phyloP scores from a whole-genome alignment of 331 rosid species.

The Phaseolus coccineus region DNA sequence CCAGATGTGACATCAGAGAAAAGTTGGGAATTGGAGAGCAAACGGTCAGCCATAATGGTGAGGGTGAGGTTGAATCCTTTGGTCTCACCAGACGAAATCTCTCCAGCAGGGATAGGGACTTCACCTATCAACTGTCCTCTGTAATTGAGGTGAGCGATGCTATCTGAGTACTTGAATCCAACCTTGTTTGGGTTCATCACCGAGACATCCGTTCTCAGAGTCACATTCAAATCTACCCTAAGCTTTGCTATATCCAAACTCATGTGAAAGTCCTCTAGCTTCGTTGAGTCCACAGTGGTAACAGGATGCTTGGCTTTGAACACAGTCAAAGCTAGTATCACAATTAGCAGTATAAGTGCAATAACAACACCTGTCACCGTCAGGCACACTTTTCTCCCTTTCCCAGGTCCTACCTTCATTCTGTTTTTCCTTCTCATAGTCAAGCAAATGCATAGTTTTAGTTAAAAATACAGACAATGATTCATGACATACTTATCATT shows the following conservation, averaged over 20 bases:
- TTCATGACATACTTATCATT: not conserved
- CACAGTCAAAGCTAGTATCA: conserved; percentile 71
- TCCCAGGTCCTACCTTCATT: conserved; percentile 46
- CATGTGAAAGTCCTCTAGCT: conserved; percentile 53
- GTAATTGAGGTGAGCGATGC: conserved; percentile 71
- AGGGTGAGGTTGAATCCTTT: conserved; percentile 61
- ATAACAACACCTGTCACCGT: conserved; percentile 39
- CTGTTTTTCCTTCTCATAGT: conserved; percentile 26
- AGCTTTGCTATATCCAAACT: conserved; percentile 47
- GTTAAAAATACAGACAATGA: conserved; percentile 26
- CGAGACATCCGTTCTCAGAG: conserved; percentile 55
- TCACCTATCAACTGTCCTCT: conserved; percentile 75
- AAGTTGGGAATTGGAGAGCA: conserved; percentile 59
- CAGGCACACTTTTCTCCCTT: conserved; percentile 45
- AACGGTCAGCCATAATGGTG: conserved; percentile 73
- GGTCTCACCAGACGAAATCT: conserved; percentile 59
- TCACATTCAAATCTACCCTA: conserved; percentile 59
- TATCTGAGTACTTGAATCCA: conserved; percentile 63
- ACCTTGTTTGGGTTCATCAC: conserved; percentile 73
- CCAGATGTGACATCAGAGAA: conserved; percentile 57
- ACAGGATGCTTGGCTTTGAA: conserved; percentile 76
- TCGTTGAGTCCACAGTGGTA: conserved; percentile 52
- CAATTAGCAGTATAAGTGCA: conserved; percentile 42
- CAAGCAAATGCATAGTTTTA: conserved; percentile 31
- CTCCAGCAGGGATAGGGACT: conserved; percentile 55